These are phyloP conservation scores for Fusarium hostae DNA, from an alignment of 2,329 filamentous ascomycete species.

Conservation along the genomic window DNA sequence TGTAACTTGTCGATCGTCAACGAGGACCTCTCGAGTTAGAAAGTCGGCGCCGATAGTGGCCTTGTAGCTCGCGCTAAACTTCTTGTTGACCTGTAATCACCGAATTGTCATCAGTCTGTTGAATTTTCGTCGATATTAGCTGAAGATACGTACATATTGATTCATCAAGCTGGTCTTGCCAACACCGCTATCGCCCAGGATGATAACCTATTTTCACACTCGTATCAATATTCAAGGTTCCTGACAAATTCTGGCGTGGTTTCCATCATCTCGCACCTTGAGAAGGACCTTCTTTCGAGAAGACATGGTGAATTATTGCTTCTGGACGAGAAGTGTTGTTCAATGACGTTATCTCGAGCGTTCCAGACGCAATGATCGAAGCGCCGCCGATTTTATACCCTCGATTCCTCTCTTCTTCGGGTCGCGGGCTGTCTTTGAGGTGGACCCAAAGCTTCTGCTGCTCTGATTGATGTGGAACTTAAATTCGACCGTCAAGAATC, in stretches of 20 bases:
- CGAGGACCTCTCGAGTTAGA: slow-evolving; percentile 95
- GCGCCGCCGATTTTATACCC: slow-evolving; percentile 11
- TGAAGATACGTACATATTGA: slow-evolving; percentile 86
- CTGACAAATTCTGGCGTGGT: neutral
- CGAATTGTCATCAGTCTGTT: slow-evolving; percentile 21
- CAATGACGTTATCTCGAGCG: slow-evolving; percentile 49
- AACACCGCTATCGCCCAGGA: slow-evolving; percentile 97
- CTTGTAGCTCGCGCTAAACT: slow-evolving; percentile 99
- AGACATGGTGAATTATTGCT: slow-evolving; percentile 66
- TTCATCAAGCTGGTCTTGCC: slow-evolving; percentile 99
- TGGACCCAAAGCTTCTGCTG: neutral
- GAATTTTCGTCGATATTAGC: neutral
- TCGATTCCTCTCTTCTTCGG: neutral
- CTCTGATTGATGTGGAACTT: slow-evolving; percentile 5
- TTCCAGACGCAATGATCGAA: slow-evolving; percentile 37
- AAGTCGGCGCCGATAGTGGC: slow-evolving; percentile 99
- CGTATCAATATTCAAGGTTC: slow-evolving; percentile 24
- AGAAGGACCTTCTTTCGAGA: slow-evolving; percentile 90
- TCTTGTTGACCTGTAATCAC: slow-evolving; percentile 90
- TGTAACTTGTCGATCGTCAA: slow-evolving; percentile 96
- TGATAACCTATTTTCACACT: slow-evolving; percentile 79
- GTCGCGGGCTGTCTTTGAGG: neutral
- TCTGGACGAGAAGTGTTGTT: slow-evolving; percentile 31
- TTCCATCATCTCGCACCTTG: slow-evolving; percentile 68
- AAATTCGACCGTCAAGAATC: slow-evolving; percentile 8